Evolutionary conservation across 352 stramenopile genomes (phyloP), one percentile per base, ranked within the genome.

Genomic region (Hyaloperonospora arabidopsidis): DNA sequence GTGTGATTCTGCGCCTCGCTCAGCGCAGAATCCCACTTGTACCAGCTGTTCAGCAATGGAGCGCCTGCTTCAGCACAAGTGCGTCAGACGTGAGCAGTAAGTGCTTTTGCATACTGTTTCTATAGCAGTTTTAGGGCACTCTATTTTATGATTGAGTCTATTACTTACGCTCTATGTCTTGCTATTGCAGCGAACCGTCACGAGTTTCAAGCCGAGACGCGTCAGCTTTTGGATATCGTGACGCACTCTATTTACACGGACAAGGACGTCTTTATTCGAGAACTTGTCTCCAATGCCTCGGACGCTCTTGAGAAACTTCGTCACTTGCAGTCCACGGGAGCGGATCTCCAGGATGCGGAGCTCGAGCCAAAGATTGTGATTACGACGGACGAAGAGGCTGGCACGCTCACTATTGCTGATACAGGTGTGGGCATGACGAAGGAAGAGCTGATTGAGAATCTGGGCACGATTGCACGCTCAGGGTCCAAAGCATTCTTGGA

Each of bases 201-300:
- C 56, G 89, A 96, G 63, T 98, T 98, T 72, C 87, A 98, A 64
- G 91, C 94, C 17, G 94, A 98, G 66, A 98, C 93, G 46, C 86
- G 85, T 18, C 91, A 98, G 70, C 72, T 98, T 55, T 62, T 98
- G 40, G 93, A 98, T 64, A 98, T 98, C 56, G 96, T 99, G 55
- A 99, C 96, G 8, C 93, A 99, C 74, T 98, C 96, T 15, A 95
- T 99, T 52, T 99, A 99, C 79, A 99, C 96, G 28, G 96, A 99
- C 74, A 98, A 98, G 77, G 95, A 99, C 57, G 93, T 99, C 1
- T 99, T 99, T 72, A 76, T 99, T 22, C 84, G 95, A 38, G 97
- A 99, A 70, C 78, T 99, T 13, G 97, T 99, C 52, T 98, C 91
- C 21, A 99, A 99, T 69, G 91, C 96, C 0, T 98, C 90, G 17